These are phyloP conservation scores for Paraglomus brasilianum DNA, from an alignment of 192 early-diverging fungal species.

Conservation along the genomic window DNA sequence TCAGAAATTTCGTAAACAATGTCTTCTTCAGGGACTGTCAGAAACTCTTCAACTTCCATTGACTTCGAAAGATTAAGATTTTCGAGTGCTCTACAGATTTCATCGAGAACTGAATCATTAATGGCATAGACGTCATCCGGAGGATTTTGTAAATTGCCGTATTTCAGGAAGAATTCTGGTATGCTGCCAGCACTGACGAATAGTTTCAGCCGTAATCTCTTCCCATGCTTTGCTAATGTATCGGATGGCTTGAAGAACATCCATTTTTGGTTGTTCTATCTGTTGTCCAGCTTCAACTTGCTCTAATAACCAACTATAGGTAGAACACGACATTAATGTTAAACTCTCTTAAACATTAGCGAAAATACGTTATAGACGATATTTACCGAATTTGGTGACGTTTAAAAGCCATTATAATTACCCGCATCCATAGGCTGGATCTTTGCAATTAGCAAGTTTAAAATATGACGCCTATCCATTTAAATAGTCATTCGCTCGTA, in stretches of 20 bases:
- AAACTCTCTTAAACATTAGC: not conserved
- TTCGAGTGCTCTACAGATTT: not conserved
- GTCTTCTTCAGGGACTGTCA: constrained; percentile 15
- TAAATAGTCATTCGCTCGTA: no score
- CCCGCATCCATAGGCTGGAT: constrained; percentile 28
- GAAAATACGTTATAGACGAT: not conserved
- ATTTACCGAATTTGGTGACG: constrained; percentile 17
- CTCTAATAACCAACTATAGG: not conserved
- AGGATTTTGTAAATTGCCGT: not conserved
- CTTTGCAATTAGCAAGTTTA: constrained; percentile 7
- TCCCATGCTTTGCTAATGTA: constrained; percentile 4
- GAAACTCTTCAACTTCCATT: constrained; percentile 17
- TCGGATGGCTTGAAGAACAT: not conserved
- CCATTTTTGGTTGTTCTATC: not conserved
- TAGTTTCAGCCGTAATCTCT: constrained; percentile 2
- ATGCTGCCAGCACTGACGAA: not conserved
- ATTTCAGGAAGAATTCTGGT: constrained; percentile 5
- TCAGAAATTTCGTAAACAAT: constrained; percentile 20
- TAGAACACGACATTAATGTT: not conserved
- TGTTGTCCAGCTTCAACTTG: not conserved
- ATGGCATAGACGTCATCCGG: not conserved
- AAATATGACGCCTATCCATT: no score
- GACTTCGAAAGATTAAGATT: not conserved
- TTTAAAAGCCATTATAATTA: constrained; percentile 31
- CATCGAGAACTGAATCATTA: not conserved